Percentiles rank a stretch among this genome's conserved stretches.
These are phyloP conservation scores for Trypanosoma scelopori DNA, from an alignment of 208 protist species.

Conservation along the genomic window DNA sequence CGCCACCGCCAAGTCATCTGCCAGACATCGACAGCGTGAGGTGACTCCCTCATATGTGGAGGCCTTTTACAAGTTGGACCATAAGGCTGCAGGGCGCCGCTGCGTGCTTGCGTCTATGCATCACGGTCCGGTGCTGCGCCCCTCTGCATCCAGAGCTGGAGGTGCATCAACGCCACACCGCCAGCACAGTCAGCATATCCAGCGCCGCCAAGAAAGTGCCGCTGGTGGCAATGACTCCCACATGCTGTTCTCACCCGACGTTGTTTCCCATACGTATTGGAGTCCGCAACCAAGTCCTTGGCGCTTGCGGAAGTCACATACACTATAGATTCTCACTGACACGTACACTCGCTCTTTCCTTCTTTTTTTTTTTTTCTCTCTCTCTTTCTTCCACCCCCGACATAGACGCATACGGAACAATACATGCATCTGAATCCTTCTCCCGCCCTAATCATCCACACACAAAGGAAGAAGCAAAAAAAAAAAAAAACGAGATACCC, in stretches of 20 bases:
- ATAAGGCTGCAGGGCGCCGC: constrained; percentile 8
- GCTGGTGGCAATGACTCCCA: neutral
- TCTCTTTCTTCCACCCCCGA: no score
- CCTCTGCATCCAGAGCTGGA: neutral
- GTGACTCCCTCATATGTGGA: constrained; percentile 45
- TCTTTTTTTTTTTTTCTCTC: no score
- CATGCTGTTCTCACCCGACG: neutral
- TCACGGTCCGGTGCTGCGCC: constrained; percentile 8
- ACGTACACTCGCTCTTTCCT: no score
- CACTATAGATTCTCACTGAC: neutral
- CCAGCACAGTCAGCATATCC: constrained; percentile 4
- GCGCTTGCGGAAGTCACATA: constrained; percentile 1
- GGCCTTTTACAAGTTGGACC: constrained; percentile 40
- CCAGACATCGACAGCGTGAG: neutral
- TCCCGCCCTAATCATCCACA: neutral
- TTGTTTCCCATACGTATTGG: constrained; percentile 6
- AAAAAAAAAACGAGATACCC: neutral
- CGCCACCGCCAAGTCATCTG: neutral
- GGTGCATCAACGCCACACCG: constrained; percentile 13
- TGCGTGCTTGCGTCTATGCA: constrained; percentile 18
- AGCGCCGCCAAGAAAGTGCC: neutral
- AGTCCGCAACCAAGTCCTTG: constrained; percentile 21
- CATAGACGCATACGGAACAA: neutral
- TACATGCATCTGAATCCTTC: neutral
- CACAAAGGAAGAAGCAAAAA: neutral